A percentile compares a stretch with the other conserved stretches of the same genome.
Conservation (phyloP, 352 stramenopile species). For the Globisporangium spinosum region DNA sequence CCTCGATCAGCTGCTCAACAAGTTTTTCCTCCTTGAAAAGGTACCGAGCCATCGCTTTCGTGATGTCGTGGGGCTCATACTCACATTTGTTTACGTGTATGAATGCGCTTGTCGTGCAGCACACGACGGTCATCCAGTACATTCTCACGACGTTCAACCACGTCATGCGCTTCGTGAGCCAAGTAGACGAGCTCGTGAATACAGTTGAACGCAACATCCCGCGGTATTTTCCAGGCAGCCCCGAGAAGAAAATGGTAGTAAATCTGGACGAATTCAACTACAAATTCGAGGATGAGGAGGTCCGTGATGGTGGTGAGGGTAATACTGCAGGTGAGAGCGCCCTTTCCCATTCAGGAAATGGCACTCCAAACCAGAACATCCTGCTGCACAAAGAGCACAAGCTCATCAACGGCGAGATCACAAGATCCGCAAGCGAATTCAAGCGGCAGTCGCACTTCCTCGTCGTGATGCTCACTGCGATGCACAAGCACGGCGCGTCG, state of each 20-base stretch:
- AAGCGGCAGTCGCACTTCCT: constrained; percentile 64
- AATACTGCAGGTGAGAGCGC: not conserved
- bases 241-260: not conserved
- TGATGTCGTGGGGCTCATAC: not conserved
- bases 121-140: constrained; percentile 61
- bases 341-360: not conserved
- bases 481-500: constrained; percentile 68
- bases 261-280: constrained; percentile 3
- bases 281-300: not conserved
- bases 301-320: not conserved
- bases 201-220: constrained; percentile 42
- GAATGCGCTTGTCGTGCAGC: constrained; percentile 23
- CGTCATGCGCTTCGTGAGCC: constrained; percentile 55
- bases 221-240: constrained; percentile 29
- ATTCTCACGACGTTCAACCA: constrained; percentile 74
- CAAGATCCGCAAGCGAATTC: constrained; percentile 45
- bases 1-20: constrained; percentile 56
- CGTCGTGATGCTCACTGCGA: constrained; percentile 66
- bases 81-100: not conserved
- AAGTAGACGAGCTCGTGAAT: constrained; percentile 49
- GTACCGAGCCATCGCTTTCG: constrained; percentile 19
- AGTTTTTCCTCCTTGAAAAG: constrained; percentile 74
- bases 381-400: constrained; percentile 13
- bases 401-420: constrained; percentile 32
- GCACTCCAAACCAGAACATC: not conserved